Conservation (phyloP, 202 grass and related monocot genomes). For the Sporobolus alterniflorus region DNA sequence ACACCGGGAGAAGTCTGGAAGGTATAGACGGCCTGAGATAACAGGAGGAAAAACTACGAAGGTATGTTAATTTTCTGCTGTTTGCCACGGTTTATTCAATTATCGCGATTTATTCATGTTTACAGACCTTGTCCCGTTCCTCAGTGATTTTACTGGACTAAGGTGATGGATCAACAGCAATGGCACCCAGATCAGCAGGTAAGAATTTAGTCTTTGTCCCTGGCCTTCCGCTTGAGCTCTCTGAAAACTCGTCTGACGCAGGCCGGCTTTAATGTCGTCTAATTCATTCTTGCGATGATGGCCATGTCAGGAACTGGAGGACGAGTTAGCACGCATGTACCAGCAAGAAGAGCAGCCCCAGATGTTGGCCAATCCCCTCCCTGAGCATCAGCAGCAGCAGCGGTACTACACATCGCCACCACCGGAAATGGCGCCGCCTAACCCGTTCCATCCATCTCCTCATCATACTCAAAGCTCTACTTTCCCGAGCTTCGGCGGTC, state of each 20-base stretch:
- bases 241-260: neutral
- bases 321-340: constrained; percentile 47
- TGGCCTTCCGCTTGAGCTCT: neutral
- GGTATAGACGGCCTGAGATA: neutral
- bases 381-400: constrained; percentile 12
- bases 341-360: constrained; percentile 31
- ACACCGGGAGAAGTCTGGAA: neutral
- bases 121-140: neutral
- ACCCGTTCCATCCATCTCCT: constrained; percentile 13
- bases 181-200: constrained; percentile 56
- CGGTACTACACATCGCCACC: constrained; percentile 20
- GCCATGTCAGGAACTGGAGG: constrained; percentile 29
- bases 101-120: neutral
- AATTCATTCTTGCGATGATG: neutral
- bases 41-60: neutral
- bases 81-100: neutral
- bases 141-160: neutral
- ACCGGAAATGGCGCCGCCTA: neutral
- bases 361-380: constrained; percentile 5
- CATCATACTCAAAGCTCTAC: neutral
- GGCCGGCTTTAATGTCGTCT: neutral
- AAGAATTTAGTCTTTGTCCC: neutral
- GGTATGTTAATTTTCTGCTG: neutral
- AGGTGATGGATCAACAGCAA: constrained; percentile 48
- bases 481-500: constrained; percentile 28